Conservation (phyloP, 805 yeast species). For the Zygoascus flipseniorum region DNA sequence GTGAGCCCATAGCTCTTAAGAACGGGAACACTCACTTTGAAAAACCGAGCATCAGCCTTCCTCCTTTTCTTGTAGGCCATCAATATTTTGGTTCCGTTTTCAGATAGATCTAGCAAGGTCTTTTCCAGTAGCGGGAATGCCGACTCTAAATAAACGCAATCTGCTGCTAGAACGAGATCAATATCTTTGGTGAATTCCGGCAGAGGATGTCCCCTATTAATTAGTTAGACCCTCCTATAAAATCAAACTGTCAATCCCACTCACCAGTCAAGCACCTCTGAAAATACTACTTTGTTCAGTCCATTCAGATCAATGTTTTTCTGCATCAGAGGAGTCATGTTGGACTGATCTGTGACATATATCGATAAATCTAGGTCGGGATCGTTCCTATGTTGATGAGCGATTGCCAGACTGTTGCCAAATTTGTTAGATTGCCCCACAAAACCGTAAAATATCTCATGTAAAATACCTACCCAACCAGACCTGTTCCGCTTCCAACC, state of each 20-base stretch:
- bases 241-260: conserved; percentile 3
- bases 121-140: conserved; percentile 45
- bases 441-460: background rate
- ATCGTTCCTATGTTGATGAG: background rate
- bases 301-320: conserved; percentile 37
- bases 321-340: conserved; percentile 40
- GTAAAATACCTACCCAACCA: conserved; percentile 34
- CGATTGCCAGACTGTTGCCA: background rate
- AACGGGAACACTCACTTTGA: background rate
- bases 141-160: conserved; percentile 48
- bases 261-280: conserved; percentile 40
- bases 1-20: background rate
- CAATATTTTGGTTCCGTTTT: conserved; percentile 34
- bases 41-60: conserved; percentile 24
- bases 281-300: conserved; percentile 30
- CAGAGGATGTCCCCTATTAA: conserved; percentile 29
- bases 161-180: conserved; percentile 49
- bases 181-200: conserved; percentile 31
- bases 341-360: conserved; percentile 24
- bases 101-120: conserved; percentile 39
- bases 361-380: background rate
- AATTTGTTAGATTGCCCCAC: background rate
- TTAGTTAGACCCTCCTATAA: background rate
- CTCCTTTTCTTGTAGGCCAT: conserved; percentile 50
- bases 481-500: conserved; percentile 53